A percentile compares a stretch with the other conserved stretches of the same genome.
Conservation (phyloP, 2,329 filamentous ascomycete genomes). For the Mariannaea elegans region DNA sequence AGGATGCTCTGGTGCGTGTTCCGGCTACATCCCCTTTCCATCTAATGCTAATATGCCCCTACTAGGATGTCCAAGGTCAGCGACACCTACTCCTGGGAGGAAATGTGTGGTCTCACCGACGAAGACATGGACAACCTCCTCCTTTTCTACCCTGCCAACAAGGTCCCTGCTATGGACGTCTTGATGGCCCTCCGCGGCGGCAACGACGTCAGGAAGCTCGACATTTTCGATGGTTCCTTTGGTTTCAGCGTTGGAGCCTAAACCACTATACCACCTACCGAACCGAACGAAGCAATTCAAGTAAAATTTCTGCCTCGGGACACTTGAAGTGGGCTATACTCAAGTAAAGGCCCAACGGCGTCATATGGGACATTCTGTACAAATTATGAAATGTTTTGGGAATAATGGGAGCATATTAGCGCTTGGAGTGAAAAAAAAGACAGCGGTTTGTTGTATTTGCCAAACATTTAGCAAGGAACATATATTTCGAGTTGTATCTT, state of each 20-base stretch:
- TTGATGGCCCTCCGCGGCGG: constrained; percentile 63
- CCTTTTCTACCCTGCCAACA: constrained; percentile 70
- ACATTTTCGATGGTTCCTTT: constrained; percentile 67
- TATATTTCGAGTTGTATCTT: constrained; percentile 17
- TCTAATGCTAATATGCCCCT: constrained; percentile 10
- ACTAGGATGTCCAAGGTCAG: constrained; percentile 90
- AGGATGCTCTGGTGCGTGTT: constrained; percentile 83
- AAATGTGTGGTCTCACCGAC: constrained; percentile 83
- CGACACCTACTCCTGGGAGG: constrained; percentile 84
- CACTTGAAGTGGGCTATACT: neutral
- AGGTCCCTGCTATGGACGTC: constrained; percentile 64
- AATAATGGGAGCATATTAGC: constrained; percentile 33
- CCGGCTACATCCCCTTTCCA: constrained; percentile 21
- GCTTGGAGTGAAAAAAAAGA: constrained; percentile 17
- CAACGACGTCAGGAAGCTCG: constrained; percentile 54
- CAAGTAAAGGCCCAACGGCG: constrained; percentile 10
- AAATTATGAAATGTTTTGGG: constrained; percentile 31
- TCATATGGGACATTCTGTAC: constrained; percentile 28
- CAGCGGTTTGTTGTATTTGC: constrained; percentile 1
- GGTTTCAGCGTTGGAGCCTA: constrained; percentile 63
- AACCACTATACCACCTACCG: neutral
- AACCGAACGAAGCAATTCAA: neutral
- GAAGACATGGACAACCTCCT: constrained; percentile 87
- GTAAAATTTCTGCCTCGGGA: neutral
- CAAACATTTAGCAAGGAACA: neutral